Evolutionary conservation across 2,329 filamentous ascomycete species (phyloP).

Genomic region (Botryotinia calthae): DNA sequence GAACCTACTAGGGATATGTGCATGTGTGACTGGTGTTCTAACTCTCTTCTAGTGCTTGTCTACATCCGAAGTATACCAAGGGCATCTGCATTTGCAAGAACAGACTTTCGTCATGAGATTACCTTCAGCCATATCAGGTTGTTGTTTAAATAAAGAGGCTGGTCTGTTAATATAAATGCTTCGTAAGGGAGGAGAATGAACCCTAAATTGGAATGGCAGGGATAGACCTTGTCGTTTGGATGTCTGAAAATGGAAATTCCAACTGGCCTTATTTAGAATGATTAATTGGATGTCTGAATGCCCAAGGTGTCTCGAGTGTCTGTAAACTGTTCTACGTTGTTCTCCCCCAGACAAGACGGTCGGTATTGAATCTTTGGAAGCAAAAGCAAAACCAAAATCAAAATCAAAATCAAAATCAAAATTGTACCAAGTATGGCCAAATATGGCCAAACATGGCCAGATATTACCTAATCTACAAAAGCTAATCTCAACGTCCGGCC

Average conservation of each 20-base stretch:
- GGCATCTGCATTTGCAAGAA: not conserved
- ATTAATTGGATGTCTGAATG: not conserved
- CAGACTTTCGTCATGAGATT: not conserved
- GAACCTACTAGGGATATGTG: not conserved
- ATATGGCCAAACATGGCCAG: too few species aligned
- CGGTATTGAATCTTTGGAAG: not conserved
- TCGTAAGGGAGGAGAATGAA: not conserved
- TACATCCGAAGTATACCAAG: not conserved
- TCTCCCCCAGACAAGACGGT: not conserved
- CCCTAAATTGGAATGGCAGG: not conserved
- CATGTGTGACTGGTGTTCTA: not conserved
- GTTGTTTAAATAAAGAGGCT: constrained; percentile 19
- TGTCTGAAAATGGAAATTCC: not conserved
- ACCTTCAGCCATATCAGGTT: not conserved
- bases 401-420: too few species aligned
- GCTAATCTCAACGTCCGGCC: not conserved
- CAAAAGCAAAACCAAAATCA: too few species aligned
- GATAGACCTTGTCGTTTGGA: not conserved
- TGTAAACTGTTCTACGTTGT: not conserved
- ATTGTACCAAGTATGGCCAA: too few species aligned
- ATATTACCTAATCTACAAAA: not conserved
- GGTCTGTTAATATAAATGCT: constrained; percentile 18
- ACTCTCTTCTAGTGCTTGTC: not conserved
- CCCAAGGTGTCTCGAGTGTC: not conserved
- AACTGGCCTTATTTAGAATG: not conserved